Evolutionary conservation across 495 filamentous ascomycete genomes (phyloP), one percentile per base, ranked within the genome.

Genomic region (Talaromyces borbonicus): DNA sequence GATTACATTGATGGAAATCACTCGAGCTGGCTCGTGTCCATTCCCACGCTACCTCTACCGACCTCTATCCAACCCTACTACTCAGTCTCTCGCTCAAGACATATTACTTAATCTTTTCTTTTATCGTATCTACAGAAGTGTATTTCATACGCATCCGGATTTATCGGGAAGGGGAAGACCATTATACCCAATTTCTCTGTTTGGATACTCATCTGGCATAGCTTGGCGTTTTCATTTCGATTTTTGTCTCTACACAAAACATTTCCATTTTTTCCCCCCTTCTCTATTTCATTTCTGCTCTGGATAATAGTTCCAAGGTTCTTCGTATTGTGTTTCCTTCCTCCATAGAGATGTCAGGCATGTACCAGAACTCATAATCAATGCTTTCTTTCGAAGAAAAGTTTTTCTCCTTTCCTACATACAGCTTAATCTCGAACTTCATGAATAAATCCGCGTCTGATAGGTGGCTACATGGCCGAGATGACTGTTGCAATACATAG

Each of bases 201-300:
- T 25, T 46, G 19, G 16, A 5, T 46, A 19, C 12, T 20, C 43
- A 46, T 46, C 43, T 36, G 43, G 43, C 43, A 46, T 46, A 31
- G 43, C 43, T 33, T 32, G 43, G 43, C 43, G 43, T 46, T 46
- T 25, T 33, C 29, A 35, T 32, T 14, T 35, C 18, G 16, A 32
- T 36, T 46, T 35, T 25, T 22, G 5, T 20, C 11, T 6, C 20
- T 11, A 18, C 8, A 23, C 8, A 22, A 5, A 12, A 22, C 2
- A 41, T 41, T 41, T 11, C 25, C 12, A 8, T 11, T 8, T 18
- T 22, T 11, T 18, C 18, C 3, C 19, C 15, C 25, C 18, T 20
- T 11, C 25, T 41, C 19, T 20, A 19, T 20, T 8, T 38, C 19
- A 38, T 38, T 12, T 30, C 7, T 30, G 6, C 7, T 7, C 7